These are phyloP conservation scores for Tuber aestivum DNA, from an alignment of 495 filamentous ascomycete species.

Conservation along the genomic window DNA sequence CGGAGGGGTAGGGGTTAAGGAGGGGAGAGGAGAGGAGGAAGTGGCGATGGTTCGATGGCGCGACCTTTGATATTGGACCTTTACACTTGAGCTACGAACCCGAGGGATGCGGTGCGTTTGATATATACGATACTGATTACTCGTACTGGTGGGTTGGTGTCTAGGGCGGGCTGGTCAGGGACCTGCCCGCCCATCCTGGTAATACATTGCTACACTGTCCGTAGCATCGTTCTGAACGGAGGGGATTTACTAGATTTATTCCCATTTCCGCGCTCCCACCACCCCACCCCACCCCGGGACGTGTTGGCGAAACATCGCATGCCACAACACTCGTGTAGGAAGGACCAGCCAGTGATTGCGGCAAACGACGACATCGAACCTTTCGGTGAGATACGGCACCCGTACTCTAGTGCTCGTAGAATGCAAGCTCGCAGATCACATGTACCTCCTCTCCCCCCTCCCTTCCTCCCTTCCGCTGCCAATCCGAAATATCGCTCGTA, in stretches of 20 bases:
- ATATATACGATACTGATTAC: background rate
- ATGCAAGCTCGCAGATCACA: background rate
- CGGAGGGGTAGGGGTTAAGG: background rate
- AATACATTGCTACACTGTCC: background rate
- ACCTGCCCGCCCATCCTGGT: background rate
- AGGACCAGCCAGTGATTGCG: background rate
- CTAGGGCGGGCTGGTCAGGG: background rate
- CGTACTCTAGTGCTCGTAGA: background rate
- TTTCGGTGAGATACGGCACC: background rate
- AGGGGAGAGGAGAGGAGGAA: background rate
- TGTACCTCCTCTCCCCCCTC: too few relatives aligned
- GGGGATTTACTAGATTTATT: background rate
- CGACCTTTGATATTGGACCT: background rate
- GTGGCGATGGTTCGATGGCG: background rate
- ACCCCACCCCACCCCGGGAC: too few relatives aligned
- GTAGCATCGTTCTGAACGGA: background rate
- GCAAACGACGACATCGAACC: background rate
- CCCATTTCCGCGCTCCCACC: background rate
- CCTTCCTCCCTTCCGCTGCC: background rate
- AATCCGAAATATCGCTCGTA: background rate
- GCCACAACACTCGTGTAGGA: constrained; percentile 2
- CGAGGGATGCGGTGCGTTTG: background rate
- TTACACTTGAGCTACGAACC: background rate
- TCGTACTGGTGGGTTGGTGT: background rate
- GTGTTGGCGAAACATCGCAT: background rate